A percentile compares a stretch with the other conserved stretches of the same genome.
Conservation (phyloP, 768 basidiomycete genomes). For the Myochromella boudieri region DNA sequence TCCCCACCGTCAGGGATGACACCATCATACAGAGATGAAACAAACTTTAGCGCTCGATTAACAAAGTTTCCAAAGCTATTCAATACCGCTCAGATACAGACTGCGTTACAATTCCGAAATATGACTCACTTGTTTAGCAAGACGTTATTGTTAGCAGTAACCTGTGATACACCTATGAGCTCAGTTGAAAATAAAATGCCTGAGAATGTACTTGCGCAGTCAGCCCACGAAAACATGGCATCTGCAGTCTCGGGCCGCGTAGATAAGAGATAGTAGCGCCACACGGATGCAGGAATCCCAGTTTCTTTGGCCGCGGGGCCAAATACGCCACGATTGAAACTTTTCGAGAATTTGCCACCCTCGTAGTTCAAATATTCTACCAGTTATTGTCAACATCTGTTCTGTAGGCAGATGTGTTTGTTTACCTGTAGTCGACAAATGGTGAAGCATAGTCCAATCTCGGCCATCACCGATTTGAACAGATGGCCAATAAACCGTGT, state of each 20-base stretch:
- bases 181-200: not conserved
- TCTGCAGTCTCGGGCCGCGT: constrained; percentile 93
- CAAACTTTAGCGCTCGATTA: constrained; percentile 92
- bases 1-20: constrained; percentile 80
- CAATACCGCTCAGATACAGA: not conserved
- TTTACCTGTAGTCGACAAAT: constrained; percentile 92
- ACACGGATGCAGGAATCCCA: constrained; percentile 90
- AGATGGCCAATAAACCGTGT: constrained; percentile 92
- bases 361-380: constrained; percentile 97
- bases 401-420: not conserved
- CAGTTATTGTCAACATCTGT: not conserved
- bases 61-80: constrained; percentile 94
- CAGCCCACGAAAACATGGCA: constrained; percentile 95
- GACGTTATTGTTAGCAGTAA: constrained; percentile 90
- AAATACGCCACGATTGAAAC: constrained; percentile 94
- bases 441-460: constrained; percentile 91
- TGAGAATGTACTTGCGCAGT: constrained; percentile 61
- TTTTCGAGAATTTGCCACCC: constrained; percentile 98
- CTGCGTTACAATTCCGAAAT: not conserved
- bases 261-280: constrained; percentile 94
- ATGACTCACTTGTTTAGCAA: constrained; percentile 82
- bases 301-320: constrained; percentile 93
- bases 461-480: constrained; percentile 87
- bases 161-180: constrained; percentile 39
- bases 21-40: constrained; percentile 79